Evolutionary conservation across 345 rosid genomes (phyloP), one percentile per base, ranked within the genome.

Genomic region (Citrus trifoliata): DNA sequence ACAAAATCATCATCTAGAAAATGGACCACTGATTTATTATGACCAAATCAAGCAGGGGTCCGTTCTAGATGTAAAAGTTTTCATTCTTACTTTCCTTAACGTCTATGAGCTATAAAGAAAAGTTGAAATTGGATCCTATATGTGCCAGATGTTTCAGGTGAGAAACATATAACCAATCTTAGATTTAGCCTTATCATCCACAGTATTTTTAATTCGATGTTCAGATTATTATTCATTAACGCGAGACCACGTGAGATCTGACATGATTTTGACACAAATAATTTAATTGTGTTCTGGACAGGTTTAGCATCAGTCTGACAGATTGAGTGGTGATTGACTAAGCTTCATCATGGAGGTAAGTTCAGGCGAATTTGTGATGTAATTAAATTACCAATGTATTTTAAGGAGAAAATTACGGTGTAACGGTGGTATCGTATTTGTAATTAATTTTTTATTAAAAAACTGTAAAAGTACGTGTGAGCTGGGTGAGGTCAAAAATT

Each of bases 201-300:
- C 7, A 12, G 33, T 13, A 8, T 70, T 28, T 48, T 70, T 48
- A 48, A 48, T 70, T 70, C 74, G 32, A 59, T 7, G n/a, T 10
- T 9, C 28, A 10, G 19, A 10, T 19, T 5, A 19, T 37, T 61
- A 25, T 21, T 40, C 35, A 30, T 13, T 42, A n/a, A 74, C 3
- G 32, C 5, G 5, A 4, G 12, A 32, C 33, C 71, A 65, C 62
- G 71, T 75, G 78, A 75, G 78, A 75, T 75, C 63, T 75, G 71
- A 62, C 59, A 74, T 10, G 59, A 27, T 42, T 62, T 62, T 62
- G 59, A 51, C 48, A 75, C 48, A 14, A 48, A 51, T 75, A 64
- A 65, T 48, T 18, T 65, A 42, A 75, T 48, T 2, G 71, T 61
- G 40, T 62, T 48, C 48, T 16, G 25, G 28, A 42, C 68, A 64